Evolutionary conservation across 2,329 filamentous ascomycete species (phyloP), one percentile per base, ranked within the genome.

Genomic region (Trichoderma sp.): DNA sequence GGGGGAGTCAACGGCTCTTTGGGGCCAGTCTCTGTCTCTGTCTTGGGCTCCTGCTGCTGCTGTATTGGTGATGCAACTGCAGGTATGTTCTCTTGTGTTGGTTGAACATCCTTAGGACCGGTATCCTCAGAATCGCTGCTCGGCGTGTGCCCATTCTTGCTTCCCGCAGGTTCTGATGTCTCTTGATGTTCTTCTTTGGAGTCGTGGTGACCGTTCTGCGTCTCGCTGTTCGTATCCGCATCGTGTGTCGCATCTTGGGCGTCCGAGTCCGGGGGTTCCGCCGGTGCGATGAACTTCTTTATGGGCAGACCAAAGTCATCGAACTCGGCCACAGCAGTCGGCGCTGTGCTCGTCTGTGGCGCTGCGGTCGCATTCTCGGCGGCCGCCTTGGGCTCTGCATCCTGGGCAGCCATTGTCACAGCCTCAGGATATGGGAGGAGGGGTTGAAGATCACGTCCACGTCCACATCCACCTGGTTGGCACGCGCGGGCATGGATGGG

Each of bases 241-340:
- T 43, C 74, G 70, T 71, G 30, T 43, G 50, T 58, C 57, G 68
- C 72, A 47, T 68, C 66, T 53, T 67, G 26, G 11, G 28, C 26
- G 39, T 28, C 59, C 58, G 47, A 9, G 32, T 53, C 36, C 32
- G 67, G 20, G 12, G 73, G 50, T n/a, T 77, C 34, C 73, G 61
- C 68, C 32, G 82, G 79, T 68, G 78, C 81, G 76, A 80, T 76
- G 76, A 79, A 85, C 76, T 85, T 87, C 78, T 84, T 85, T 73
- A 91, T 86, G 20, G 91, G 91, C 74, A 93, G 82, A 65, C 91
- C 91, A 79, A 93, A 93, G 75, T 93, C 91, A 79, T 93, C 91
- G 72, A 90, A 82, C 76, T 91, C 88, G 64, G 77, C 28, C 39
- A 53, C 77, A 73, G 77, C 75, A 73, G 78, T 74, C 71, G 76